Evolutionary conservation across 2,329 filamentous ascomycete genomes (phyloP).

Genomic region (Clonostachys byssicola): DNA sequence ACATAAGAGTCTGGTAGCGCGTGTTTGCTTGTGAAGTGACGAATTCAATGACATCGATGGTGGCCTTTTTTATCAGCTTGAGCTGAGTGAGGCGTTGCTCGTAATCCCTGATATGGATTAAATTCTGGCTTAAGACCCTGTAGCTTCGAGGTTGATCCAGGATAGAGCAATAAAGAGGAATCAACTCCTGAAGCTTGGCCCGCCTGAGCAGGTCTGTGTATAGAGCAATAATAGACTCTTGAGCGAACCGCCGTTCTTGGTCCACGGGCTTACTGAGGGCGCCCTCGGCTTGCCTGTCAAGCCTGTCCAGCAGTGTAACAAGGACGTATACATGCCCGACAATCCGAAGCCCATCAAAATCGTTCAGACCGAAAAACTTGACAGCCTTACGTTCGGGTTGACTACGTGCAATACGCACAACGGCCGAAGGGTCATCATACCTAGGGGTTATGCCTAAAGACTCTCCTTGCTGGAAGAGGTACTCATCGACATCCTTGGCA

Average conservation of each 20-base stretch:
- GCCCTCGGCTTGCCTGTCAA: conserved; percentile 22
- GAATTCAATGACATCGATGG: conserved; percentile 69
- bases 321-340: conserved; percentile 64
- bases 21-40: conserved; percentile 62
- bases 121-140: conserved; percentile 68
- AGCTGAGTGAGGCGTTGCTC: conserved; percentile 66
- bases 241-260: conserved; percentile 32
- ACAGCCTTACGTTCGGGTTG: conserved; percentile 19
- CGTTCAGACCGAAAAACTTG: conserved; percentile 45
- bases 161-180: conserved; percentile 85
- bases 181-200: conserved; percentile 68
- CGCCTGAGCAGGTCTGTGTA: conserved; percentile 79
- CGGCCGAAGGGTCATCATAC: neutral
- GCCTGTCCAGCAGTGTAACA: conserved; percentile 60
- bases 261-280: neutral
- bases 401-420: neutral
- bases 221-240: conserved; percentile 73
- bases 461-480: conserved; percentile 56
- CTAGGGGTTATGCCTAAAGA: conserved; percentile 21
- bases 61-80: conserved; percentile 69
- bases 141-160: conserved; percentile 62
- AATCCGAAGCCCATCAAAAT: conserved; percentile 64
- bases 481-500: conserved; percentile 52
- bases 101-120: conserved; percentile 67
- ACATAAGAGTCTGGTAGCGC: conserved; percentile 42